These are phyloP conservation scores for Ulvella scutata DNA, from an alignment of 139 green algal genomes.

Conservation along the genomic window DNA sequence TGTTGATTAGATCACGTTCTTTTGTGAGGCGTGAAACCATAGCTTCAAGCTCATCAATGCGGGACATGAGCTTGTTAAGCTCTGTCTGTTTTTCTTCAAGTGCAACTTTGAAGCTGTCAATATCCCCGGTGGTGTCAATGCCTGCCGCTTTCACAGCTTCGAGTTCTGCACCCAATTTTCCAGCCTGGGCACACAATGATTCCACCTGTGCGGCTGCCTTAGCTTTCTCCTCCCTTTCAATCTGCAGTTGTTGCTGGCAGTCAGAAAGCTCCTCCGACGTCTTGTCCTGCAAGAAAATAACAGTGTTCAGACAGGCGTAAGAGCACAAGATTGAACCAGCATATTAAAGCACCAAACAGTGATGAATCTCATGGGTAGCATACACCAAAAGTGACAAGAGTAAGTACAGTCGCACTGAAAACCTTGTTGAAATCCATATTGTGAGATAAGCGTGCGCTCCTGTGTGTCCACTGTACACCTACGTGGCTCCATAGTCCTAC, in stretches of 20 bases:
- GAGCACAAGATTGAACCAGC: too few species aligned
- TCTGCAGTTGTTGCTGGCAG: slow-evolving; percentile 20
- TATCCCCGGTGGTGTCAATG: background rate
- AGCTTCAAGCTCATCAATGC: background rate
- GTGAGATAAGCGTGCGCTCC: too few species aligned
- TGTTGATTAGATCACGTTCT: slow-evolving; percentile 2
- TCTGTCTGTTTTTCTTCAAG: slow-evolving; percentile 53
- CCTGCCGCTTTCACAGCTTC: slow-evolving; percentile 5
- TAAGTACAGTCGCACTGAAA: too few species aligned
- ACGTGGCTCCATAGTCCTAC: too few species aligned
- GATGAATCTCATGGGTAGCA: too few species aligned
- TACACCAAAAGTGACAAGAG: too few species aligned
- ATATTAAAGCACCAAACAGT: too few species aligned
- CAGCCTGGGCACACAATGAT: slow-evolving; percentile 5
- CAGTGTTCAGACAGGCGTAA: too few species aligned
- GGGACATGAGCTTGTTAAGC: slow-evolving; percentile 47
- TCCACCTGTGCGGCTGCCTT: slow-evolving; percentile 16
- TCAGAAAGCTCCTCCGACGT: slow-evolving; percentile 11
- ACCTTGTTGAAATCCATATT: too few species aligned
- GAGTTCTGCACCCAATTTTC: slow-evolving; percentile 6
- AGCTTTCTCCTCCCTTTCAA: slow-evolving; percentile 37
- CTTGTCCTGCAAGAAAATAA: slow-evolving; percentile 11
- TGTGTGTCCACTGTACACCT: too few species aligned
- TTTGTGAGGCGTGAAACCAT: background rate
- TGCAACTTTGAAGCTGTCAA: slow-evolving; percentile 11